Evolutionary conservation across 1,284 basidiomycete genomes (phyloP).

Genomic region (Apiotrichum mycotoxinovorans): DNA sequence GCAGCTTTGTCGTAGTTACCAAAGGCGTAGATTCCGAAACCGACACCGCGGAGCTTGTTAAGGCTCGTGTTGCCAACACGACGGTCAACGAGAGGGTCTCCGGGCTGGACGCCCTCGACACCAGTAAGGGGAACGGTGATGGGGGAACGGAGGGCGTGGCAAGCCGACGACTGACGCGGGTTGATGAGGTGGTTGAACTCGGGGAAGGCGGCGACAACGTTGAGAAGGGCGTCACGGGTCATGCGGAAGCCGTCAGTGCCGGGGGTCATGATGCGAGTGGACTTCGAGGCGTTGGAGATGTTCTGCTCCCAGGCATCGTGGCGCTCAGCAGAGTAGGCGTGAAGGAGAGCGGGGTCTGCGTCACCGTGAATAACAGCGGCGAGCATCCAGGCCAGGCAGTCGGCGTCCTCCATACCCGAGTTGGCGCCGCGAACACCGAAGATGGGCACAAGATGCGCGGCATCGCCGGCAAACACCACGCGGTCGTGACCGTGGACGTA

Average conservation of each 20-base stretch:
- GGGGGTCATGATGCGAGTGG: slow-evolving; percentile 22
- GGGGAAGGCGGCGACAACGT: slow-evolving; percentile 15
- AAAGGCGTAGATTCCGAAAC: slow-evolving; percentile 14
- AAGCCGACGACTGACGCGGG: slow-evolving; percentile 20
- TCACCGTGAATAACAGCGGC: slow-evolving; percentile 14
- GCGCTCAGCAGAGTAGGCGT: slow-evolving; percentile 18
- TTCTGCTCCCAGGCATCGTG: slow-evolving; percentile 23
- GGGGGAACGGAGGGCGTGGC: slow-evolving; percentile 17
- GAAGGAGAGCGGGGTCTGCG: slow-evolving; percentile 12
- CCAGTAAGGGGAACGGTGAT: slow-evolving; percentile 6
- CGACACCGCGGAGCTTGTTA: slow-evolving; percentile 12
- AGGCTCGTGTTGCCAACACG: slow-evolving; percentile 6
- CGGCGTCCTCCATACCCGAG: slow-evolving; percentile 23
- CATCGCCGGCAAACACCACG: slow-evolving; percentile 19
- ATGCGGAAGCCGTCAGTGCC: slow-evolving; percentile 16
- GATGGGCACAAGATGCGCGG: slow-evolving; percentile 22
- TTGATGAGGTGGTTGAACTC: slow-evolving; percentile 23
- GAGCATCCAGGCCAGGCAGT: slow-evolving; percentile 21
- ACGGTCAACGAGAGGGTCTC: slow-evolving; percentile 20
- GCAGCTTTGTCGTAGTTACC: slow-evolving; percentile 3
- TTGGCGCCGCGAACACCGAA: slow-evolving; percentile 22
- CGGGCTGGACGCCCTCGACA: slow-evolving; percentile 6
- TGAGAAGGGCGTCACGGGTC: slow-evolving; percentile 19
- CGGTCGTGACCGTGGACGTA: slow-evolving; percentile 13
- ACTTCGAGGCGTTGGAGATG: slow-evolving; percentile 18